Conservation (phyloP, 2,329 filamentous ascomycete genomes). For the Dactylonectria estremocensis region DNA sequence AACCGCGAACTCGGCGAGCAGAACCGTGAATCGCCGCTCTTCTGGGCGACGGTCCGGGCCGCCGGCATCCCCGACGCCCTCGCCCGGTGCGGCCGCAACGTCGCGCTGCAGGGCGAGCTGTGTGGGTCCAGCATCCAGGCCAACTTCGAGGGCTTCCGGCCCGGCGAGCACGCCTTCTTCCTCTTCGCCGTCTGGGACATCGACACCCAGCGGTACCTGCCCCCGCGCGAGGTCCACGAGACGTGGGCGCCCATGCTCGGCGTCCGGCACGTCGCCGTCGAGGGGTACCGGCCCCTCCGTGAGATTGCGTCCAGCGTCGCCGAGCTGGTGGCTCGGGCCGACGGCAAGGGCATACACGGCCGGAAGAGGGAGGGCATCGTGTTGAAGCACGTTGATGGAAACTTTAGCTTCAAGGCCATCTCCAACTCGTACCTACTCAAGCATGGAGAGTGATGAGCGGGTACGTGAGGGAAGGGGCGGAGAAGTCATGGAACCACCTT, state of each 20-base stretch:
- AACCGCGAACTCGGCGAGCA: constrained; percentile 40
- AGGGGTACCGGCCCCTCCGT: constrained; percentile 36
- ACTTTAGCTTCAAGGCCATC: constrained; percentile 46
- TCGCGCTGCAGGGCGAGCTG: constrained; percentile 46
- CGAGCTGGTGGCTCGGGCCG: constrained; percentile 40
- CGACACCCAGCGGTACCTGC: constrained; percentile 45
- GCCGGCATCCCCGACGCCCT: constrained; percentile 32
- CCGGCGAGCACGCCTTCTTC: constrained; percentile 49
- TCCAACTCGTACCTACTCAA: constrained; percentile 48
- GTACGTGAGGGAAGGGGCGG: no score
- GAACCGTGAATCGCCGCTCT: constrained; percentile 27
- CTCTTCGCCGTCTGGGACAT: constrained; percentile 54
- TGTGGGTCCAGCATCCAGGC: constrained; percentile 43
- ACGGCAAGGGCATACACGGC: constrained; percentile 43
- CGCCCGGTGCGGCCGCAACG: constrained; percentile 29
- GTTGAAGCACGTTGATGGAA: constrained; percentile 40
- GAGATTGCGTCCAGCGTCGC: constrained; percentile 31
- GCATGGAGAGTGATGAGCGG: constrained; percentile 38
- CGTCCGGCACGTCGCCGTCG: constrained; percentile 53
- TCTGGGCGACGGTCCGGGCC: constrained; percentile 33
- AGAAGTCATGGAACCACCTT: no score
- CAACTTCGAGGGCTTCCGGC: constrained; percentile 43
- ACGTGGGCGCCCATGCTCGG: constrained; percentile 45
- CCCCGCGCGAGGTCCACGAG: constrained; percentile 47
- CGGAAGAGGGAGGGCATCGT: constrained; percentile 46